Evolutionary conservation across 495 filamentous ascomycete genomes (phyloP).

Genomic region (Bacidia gigantensis): DNA sequence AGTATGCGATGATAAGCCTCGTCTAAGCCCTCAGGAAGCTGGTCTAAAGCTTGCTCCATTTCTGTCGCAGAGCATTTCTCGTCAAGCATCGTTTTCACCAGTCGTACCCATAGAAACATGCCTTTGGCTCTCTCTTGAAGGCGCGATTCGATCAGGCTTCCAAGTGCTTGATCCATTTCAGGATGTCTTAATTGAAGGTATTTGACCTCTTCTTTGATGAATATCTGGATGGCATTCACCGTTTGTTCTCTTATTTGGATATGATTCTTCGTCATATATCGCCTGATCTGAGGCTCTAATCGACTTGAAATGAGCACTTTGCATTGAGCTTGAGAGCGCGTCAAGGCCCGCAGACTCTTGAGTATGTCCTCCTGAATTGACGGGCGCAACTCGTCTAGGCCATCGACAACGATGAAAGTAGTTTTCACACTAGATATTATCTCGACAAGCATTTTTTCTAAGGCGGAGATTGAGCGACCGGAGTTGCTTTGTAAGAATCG

Average conservation of each 20-base stretch:
- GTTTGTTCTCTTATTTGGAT: conserved; percentile 2
- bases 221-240: neutral
- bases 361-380: conserved; percentile 1
- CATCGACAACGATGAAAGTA: conserved; percentile 6
- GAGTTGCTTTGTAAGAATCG: neutral
- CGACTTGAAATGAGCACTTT: conserved; percentile 11
- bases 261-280: neutral
- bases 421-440: neutral
- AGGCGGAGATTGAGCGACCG: neutral
- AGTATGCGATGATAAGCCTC: conserved; percentile 9
- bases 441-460: conserved; percentile 5
- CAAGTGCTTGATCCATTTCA: neutral
- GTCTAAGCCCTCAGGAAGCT: conserved; percentile 9
- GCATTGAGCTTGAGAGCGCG: neutral
- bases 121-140: conserved; percentile 5
- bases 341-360: neutral
- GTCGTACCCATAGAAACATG: conserved; percentile 14
- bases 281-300: conserved; percentile 3
- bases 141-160: neutral
- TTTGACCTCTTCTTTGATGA: neutral
- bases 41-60: neutral
- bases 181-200: neutral
- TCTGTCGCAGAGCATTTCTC: conserved; percentile 1
- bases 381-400: conserved; percentile 4
- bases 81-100: conserved; percentile 4